phyloP scores from a whole-genome alignment of 164 flowering plant species.

The Berberis thunbergii region DNA sequence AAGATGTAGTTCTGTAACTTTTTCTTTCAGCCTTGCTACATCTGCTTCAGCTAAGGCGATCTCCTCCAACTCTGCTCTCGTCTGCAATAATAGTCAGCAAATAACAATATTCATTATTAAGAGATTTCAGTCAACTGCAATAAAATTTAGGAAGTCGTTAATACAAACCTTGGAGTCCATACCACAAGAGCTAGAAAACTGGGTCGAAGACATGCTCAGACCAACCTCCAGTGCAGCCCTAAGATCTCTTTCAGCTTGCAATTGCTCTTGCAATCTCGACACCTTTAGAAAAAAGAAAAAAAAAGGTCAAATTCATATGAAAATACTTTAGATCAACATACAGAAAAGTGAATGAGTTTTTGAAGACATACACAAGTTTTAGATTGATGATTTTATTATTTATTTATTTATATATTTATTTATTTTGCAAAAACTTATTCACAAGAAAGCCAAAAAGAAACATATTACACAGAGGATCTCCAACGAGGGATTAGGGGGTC shows the following conservation, averaged over 20 bases:
- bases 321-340: no score
- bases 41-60: slow-evolving; percentile 98
- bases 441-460: no score
- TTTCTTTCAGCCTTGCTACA: slow-evolving; percentile 92
- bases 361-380: no score
- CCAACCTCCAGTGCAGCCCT: slow-evolving; percentile 96
- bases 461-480: no score
- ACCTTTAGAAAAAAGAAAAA: slow-evolving; percentile 33
- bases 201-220: slow-evolving; percentile 91
- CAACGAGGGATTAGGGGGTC: no score
- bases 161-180: slow-evolving; percentile 94
- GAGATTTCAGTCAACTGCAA: background rate
- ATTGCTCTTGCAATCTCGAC: slow-evolving; percentile 90
- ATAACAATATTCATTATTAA: slow-evolving; percentile 8
- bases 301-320: no score
- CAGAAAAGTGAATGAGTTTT: no score
- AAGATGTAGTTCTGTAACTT: slow-evolving; percentile 93
- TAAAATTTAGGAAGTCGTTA: background rate
- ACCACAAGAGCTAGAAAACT: slow-evolving; percentile 60
- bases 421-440: no score
- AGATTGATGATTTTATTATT: no score
- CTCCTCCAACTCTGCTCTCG: slow-evolving; percentile 97
- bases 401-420: no score
- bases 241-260: slow-evolving; percentile 97
- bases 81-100: slow-evolving; percentile 37